Evolutionary conservation across 164 flowering plant species (phyloP).

Genomic region (Cinnamomum micranthum): DNA sequence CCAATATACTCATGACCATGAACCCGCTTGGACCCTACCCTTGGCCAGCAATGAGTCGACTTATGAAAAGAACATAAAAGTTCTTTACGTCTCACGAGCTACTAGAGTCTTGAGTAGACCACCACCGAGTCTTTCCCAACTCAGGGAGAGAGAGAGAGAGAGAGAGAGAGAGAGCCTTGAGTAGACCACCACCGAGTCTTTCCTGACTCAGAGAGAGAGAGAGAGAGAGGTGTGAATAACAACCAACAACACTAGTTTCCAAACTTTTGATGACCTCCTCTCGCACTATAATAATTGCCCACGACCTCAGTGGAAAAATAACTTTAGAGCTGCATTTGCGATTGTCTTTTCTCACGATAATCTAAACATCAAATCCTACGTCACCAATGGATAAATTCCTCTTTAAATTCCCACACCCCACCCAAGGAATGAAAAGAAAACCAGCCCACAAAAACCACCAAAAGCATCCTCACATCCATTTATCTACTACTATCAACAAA

Average conservation of each 20-base stretch:
- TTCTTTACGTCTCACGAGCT: too few relatives aligned
- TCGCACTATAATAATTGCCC: constrained; percentile 40
- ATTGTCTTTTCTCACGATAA: constrained; percentile 34
- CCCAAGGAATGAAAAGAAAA: constrained; percentile 10
- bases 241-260: background rate
- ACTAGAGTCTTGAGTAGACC: too few relatives aligned
- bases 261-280: background rate
- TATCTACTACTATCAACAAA: background rate
- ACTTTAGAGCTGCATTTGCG: constrained; percentile 37
- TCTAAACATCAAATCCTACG: constrained; percentile 24
- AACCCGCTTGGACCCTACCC: too few relatives aligned
- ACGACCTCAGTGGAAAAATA: constrained; percentile 45
- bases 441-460: background rate
- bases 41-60: too few relatives aligned
- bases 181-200: too few relatives aligned
- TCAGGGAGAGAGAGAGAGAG: too few relatives aligned
- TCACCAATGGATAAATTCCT: constrained; percentile 29
- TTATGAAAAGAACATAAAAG: too few relatives aligned
- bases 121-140: too few relatives aligned
- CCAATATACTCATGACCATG: too few relatives aligned
- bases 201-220: too few relatives aligned
- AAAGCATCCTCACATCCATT: background rate
- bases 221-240: too few relatives aligned
- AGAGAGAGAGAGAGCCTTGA: too few relatives aligned
- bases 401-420: constrained; percentile 26